Base-by-base conservation (phyloP, 805 yeast genomes). In the Saccharomycopsis vini region DNA sequence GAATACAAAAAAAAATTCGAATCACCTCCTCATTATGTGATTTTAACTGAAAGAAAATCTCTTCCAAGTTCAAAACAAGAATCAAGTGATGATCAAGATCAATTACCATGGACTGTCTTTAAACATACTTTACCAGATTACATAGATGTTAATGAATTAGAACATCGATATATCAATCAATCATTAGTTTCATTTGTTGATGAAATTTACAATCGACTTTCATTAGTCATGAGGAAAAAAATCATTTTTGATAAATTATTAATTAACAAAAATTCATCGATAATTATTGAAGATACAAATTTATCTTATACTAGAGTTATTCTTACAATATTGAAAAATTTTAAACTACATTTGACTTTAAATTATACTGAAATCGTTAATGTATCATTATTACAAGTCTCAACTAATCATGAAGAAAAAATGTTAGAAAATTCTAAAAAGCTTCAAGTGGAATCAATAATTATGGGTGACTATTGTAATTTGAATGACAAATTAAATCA, bases 41-140 rank as follows among this genome's bases (percentile, higher is more conserved):
- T n/a, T n/a, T n/a, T n/a, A n/a, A n/a, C n/a, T n/a, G n/a, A 40
- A 22, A 39, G 5, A 9, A 19, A 12, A 3, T 24, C 9, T 15
- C 33, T 4, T 23, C 23, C 5, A 24, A n/a, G 13, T 15, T 28
- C 12, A 28, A 28, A 10, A 28, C 31, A 13, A 28, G 13, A 13
- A n/a, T 28, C n/a, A 28, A 13, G 31, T 13, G n/a, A n/a, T 13
- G n/a, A 28, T 13, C 31, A 13, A 28, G 19, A 39, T 30, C 6
- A 28, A 22, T 13, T n/a, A n/a, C n/a, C n/a, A n/a, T n/a, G n/a
- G n/a, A 18, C 24, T 15, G 40, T 45, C 15, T 45, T 45, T 39
- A 40, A 45, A 24, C 45, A 45, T n/a, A 45, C 49, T 22, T 20
- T 45, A 9, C 44, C 49, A 4, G 35, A 22, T 19, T 45, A 42